Base-by-base conservation (phyloP, 108 stramenopile genomes). In the Pseudonitzschia pungens region DNA sequence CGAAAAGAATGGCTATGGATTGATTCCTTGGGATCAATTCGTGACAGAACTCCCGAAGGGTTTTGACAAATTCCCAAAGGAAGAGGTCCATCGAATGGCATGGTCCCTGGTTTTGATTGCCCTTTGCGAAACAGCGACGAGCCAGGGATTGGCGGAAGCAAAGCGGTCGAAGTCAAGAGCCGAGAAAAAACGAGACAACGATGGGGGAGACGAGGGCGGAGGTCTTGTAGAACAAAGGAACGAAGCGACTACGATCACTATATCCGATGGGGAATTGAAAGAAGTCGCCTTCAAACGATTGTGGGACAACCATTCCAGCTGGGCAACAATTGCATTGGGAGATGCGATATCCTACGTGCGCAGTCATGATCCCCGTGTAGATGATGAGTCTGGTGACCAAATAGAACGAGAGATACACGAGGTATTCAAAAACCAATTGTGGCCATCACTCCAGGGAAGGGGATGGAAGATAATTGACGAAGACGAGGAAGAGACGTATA, bases 401-500 rank as follows among this genome's bases (percentile, higher is more conserved):
- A 14, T 28, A 2, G 53, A 69, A 32, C 51, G 55, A n/a, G 65
- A 62, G 26, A 58, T 65, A 6, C 33, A 41, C 28, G 21, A 59
- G 59, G 31, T 59, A 28, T 48, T 91, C 83, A 75, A 69, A 72
- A 67, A 73, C 18, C 77, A 68, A 43, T 31, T 93, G n/a, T 90
- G 89, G 90, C 82, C 82, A 36, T 78, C 87, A 6, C 66, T 94
- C 11, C 83, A 85, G 43, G 81, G 69, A 21, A 78, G 92, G 9
- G 89, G 89, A 21, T 94, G 92, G 92, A 91, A 85, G 67, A 18
- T 62, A 32, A 21, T n/a, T 3, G 29, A 62, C 29, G 77, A 76
- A 29, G 62, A 65, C 18, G 79, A 77, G 20, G 66, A 67, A 24
- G 75, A 80, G 52, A 41, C 58, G 6, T 86, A 73, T 54, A n/a